Percentiles rank a stretch among this genome's conserved stretches.
Evolutionary conservation across 1,284 basidiomycete genomes (phyloP).

Genomic region (Leccinum subrobustum): DNA sequence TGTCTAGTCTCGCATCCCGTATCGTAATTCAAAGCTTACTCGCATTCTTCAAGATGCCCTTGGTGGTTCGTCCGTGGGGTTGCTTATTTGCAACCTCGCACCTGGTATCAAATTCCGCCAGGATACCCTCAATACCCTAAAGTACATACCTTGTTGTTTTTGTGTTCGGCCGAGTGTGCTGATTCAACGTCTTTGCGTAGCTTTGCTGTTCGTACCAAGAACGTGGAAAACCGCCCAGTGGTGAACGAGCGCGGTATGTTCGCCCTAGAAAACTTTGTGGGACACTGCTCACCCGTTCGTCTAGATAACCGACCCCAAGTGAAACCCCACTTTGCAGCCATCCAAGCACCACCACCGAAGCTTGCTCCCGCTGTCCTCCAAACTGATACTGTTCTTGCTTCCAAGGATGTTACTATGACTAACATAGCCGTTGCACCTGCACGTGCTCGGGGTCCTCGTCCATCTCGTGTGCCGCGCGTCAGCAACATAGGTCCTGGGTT

Average conservation of each 20-base stretch:
- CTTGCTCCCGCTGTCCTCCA: slow-evolving; percentile 43
- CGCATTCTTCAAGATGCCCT: slow-evolving; percentile 83
- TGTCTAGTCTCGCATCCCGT: slow-evolving; percentile 72
- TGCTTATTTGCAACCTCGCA: slow-evolving; percentile 82
- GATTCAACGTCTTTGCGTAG: slow-evolving; percentile 35
- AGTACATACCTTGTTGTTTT: slow-evolving; percentile 44
- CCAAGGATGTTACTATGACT: slow-evolving; percentile 12
- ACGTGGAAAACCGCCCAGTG: slow-evolving; percentile 74
- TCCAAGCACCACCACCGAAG: slow-evolving; percentile 45
- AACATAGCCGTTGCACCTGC: slow-evolving; percentile 9
- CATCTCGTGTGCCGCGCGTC: slow-evolving; percentile 33
- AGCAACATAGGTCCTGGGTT: slow-evolving; percentile 28
- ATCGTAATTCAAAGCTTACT: slow-evolving; percentile 82
- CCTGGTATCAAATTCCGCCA: slow-evolving; percentile 76
- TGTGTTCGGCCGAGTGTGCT: background rate
- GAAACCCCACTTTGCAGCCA: slow-evolving; percentile 62
- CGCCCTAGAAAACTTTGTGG: background rate
- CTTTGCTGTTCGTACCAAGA: slow-evolving; percentile 77
- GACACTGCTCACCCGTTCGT: slow-evolving; percentile 2
- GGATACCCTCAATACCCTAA: slow-evolving; percentile 82
- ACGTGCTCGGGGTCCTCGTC: slow-evolving; percentile 36
- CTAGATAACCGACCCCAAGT: slow-evolving; percentile 54
- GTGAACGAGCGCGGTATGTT: slow-evolving; percentile 68
- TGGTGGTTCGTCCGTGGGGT: slow-evolving; percentile 71
- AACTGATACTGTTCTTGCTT: slow-evolving; percentile 19